These are phyloP conservation scores for Jatropha curcas DNA, from an alignment of 345 rosid genomes.

Conservation along the genomic window DNA sequence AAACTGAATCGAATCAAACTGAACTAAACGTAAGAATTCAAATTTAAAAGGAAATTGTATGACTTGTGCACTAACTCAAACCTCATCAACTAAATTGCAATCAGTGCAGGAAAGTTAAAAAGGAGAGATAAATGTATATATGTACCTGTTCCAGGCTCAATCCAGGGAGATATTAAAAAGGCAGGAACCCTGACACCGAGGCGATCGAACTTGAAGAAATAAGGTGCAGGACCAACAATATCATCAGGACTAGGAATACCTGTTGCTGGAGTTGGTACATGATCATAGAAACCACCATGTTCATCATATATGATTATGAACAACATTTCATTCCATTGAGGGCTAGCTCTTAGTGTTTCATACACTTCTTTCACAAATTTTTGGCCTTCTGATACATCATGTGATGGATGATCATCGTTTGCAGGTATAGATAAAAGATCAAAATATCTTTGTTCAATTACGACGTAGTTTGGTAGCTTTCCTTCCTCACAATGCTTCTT, in stretches of 20 bases:
- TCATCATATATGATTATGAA: constrained; percentile 70
- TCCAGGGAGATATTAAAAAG: constrained; percentile 81
- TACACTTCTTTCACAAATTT: constrained; percentile 75
- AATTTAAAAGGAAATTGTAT: too few species aligned
- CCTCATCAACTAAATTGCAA: too few species aligned
- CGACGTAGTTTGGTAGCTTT: constrained; percentile 82
- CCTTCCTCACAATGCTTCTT: constrained; percentile 72
- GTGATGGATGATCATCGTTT: constrained; percentile 84
- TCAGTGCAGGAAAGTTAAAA: too few species aligned
- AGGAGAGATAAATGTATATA: too few species aligned
- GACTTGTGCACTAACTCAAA: too few species aligned
- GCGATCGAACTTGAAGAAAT: constrained; percentile 71
- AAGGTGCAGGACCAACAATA: constrained; percentile 59
- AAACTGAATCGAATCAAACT: too few species aligned
- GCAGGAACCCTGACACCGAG: constrained; percentile 81
- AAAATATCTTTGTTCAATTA: constrained; percentile 71
- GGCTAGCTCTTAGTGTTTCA: constrained; percentile 76
- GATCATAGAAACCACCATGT: constrained; percentile 93
- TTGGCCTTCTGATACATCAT: constrained; percentile 77
- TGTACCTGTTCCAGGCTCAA: constrained; percentile 73
- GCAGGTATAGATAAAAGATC: constrained; percentile 59
- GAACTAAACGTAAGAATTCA: too few species aligned
- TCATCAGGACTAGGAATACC: constrained; percentile 88
- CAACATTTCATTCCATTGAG: constrained; percentile 78
- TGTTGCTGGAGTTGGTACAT: constrained; percentile 70